phyloP scores from a whole-genome alignment of 495 filamentous ascomycete genomes.

The Podospora fimiseda region DNA sequence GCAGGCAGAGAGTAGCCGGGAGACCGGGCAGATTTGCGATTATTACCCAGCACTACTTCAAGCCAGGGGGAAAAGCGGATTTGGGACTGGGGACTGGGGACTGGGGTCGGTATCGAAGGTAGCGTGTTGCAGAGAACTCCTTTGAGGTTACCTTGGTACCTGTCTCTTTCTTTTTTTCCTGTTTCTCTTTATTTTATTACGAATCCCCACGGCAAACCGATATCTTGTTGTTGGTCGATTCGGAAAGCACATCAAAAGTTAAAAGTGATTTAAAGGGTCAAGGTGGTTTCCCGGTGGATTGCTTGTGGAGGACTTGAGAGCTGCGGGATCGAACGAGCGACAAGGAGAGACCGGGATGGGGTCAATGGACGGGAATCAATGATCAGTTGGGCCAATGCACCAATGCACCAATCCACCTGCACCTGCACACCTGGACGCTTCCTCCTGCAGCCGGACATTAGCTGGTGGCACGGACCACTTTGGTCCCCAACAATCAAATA shows the following conservation, averaged over 20 bases:
- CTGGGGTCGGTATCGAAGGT: conserved; percentile 11
- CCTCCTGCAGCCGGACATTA: conserved; percentile 12
- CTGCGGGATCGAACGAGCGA: conserved; percentile 9
- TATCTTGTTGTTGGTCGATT: too few relatives aligned
- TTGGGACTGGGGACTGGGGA: conserved; percentile 4
- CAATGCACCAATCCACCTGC: neutral
- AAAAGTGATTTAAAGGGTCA: neutral
- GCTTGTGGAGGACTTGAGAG: conserved; percentile 3
- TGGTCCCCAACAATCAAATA: neutral
- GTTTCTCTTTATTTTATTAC: too few relatives aligned
- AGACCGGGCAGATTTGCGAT: conserved; percentile 26
- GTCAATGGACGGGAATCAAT: conserved; percentile 3
- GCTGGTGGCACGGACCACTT: conserved; percentile 11
- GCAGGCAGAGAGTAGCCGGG: conserved; percentile 14
- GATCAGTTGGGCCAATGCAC: neutral
- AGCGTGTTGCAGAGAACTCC: conserved; percentile 4
- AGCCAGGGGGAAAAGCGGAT: conserved; percentile 5
- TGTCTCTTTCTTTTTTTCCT: too few relatives aligned
- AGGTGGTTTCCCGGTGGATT: conserved; percentile 3
- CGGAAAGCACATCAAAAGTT: neutral
- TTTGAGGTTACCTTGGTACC: neutral
- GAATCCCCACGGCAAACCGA: too few relatives aligned
- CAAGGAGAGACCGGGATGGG: too few relatives aligned
- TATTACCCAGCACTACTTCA: conserved; percentile 19
- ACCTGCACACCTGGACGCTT: neutral